Conservation (phyloP, 2,329 filamentous ascomycete genomes). For the Calonectria pseudoreteaudii region DNA sequence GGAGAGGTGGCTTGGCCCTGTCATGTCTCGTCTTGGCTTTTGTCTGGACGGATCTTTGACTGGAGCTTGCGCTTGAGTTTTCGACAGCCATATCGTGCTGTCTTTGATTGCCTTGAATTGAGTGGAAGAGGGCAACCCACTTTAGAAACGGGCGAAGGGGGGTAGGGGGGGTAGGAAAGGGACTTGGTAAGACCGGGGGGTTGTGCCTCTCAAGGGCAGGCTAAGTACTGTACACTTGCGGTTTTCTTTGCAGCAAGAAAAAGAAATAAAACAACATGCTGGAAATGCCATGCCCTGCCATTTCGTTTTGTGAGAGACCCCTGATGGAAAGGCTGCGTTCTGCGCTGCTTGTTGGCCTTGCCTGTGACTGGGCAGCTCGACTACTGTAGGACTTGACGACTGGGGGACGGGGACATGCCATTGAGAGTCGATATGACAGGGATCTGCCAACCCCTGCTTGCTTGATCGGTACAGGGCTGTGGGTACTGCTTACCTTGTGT, state of each 20-base stretch:
- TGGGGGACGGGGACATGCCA: conserved; percentile 21
- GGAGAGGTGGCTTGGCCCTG: conserved; percentile 18
- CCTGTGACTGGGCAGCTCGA: conserved; percentile 8
- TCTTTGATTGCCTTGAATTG: conserved; percentile 17
- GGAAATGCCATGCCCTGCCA: background rate
- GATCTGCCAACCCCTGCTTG: conserved; percentile 4
- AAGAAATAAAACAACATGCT: background rate
- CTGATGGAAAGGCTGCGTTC: conserved; percentile 12
- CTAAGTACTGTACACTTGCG: conserved; percentile 16
- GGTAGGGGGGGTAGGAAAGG: background rate
- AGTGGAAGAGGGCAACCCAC: conserved; percentile 6
- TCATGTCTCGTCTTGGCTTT: conserved; percentile 15
- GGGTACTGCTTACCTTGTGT: conserved; percentile 19
- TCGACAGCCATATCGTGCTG: conserved; percentile 8
- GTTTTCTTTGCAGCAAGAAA: background rate
- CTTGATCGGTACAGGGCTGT: conserved; percentile 20
- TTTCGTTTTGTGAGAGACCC: conserved; percentile 20
- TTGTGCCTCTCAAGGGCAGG: conserved; percentile 7
- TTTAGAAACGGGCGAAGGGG: background rate
- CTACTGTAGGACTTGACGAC: background rate
- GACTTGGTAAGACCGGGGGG: background rate
- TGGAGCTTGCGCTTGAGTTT: conserved; percentile 17
- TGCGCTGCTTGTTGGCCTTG: background rate
- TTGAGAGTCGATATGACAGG: conserved; percentile 13
- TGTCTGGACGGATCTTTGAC: background rate